Conservation (phyloP, 306 rosid species). For the Cucurbita maxima region DNA sequence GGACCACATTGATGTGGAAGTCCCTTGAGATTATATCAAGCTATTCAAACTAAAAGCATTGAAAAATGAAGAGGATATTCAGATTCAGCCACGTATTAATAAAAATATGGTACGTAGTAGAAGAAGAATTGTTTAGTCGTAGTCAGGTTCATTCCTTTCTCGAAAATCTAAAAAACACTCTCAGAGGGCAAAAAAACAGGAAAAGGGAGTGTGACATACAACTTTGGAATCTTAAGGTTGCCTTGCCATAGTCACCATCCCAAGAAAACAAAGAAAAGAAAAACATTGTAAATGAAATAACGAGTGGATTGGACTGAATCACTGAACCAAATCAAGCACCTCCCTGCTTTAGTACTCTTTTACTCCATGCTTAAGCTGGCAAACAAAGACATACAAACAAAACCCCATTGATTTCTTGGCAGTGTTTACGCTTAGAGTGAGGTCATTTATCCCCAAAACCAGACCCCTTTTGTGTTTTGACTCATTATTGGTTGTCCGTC, state of each 20-base stretch:
- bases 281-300: background rate
- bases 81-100: background rate
- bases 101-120: background rate
- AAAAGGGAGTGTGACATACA: conserved; percentile 1
- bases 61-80: background rate
- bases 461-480: background rate
- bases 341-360: background rate
- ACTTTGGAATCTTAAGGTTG: conserved; percentile 1
- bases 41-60: background rate
- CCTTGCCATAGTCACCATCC: conserved; percentile 1
- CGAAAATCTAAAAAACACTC: conserved; percentile 1
- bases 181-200: background rate
- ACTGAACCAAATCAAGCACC: conserved; percentile 6
- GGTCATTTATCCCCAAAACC: conserved; percentile 4
- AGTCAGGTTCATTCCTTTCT: conserved; percentile 1
- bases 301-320: conserved; percentile 1
- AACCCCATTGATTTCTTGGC: background rate
- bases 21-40: background rate
- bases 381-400: conserved; percentile 5
- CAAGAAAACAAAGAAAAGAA: background rate
- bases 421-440: background rate
- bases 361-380: conserved; percentile 7
- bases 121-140: background rate
- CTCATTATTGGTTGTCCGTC: conserved; percentile 2
- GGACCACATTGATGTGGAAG: background rate